Percentiles rank a stretch among this genome's conserved stretches.
phyloP scores from a whole-genome alignment of 306 rosid species.

The Medicago arabica region DNA sequence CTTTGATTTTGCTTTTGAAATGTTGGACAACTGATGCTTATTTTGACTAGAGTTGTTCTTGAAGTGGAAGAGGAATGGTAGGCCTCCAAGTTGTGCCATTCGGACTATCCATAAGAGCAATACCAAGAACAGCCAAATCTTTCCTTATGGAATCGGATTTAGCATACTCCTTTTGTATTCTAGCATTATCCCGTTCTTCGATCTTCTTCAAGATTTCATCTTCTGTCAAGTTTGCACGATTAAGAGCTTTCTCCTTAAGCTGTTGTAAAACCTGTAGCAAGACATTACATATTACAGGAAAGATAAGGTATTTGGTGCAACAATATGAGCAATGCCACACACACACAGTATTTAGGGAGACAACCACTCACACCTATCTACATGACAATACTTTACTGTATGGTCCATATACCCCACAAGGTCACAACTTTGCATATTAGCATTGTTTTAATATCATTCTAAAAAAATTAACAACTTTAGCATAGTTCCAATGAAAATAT shows the following conservation, averaged over 20 bases:
- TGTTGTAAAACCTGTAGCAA: slow-evolving; percentile 72
- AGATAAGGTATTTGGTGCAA: neutral
- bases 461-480: no score
- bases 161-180: slow-evolving; percentile 76
- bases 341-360: neutral
- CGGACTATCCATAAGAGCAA: slow-evolving; percentile 90
- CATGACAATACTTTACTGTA: neutral
- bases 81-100: slow-evolving; percentile 94
- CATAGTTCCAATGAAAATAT: no score
- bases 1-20: slow-evolving; percentile 24
- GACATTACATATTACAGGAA: neutral
- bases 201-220: slow-evolving; percentile 69
- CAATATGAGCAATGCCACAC: neutral
- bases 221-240: slow-evolving; percentile 82
- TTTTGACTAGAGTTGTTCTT: slow-evolving; percentile 51
- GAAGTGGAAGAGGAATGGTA: slow-evolving; percentile 77
- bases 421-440: no score
- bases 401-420: no score
- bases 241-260: slow-evolving; percentile 76
- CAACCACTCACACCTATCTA: neutral
- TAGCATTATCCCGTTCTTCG: slow-evolving; percentile 75
- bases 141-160: slow-evolving; percentile 82
- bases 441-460: no score
- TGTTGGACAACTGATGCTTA: slow-evolving; percentile 28
- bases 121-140: slow-evolving; percentile 76